Evolutionary conservation across 2,329 filamentous ascomycete species (phyloP).

Genomic region (Arachnomyces sp.): DNA sequence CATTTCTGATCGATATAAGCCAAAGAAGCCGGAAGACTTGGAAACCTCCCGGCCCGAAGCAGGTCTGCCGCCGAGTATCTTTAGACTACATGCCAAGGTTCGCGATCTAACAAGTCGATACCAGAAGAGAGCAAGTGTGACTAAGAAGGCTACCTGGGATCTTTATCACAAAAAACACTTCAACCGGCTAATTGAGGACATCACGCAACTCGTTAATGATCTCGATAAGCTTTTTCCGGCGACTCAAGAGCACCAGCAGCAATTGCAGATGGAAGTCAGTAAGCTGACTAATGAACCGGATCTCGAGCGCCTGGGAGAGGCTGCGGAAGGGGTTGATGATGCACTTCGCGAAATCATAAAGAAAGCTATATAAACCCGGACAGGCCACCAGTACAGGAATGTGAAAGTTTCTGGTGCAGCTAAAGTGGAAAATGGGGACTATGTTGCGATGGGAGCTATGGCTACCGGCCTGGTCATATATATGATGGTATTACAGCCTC

Average conservation of each 20-base stretch:
- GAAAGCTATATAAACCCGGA: conserved; percentile 4
- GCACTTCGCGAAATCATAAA: conserved; percentile 4
- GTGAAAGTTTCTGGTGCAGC: no score
- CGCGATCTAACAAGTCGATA: conserved; percentile 15
- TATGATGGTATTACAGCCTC: background rate
- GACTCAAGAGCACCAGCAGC: conserved; percentile 12
- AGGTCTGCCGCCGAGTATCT: no score
- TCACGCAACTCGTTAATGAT: conserved; percentile 19
- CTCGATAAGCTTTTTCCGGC: conserved; percentile 23
- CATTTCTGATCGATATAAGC: conserved; percentile 8
- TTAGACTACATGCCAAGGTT: no score
- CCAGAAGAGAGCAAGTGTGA: conserved; percentile 19
- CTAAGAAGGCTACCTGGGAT: conserved; percentile 20
- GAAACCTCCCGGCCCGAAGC: no score
- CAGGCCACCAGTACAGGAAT: no score
- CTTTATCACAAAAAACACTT: conserved; percentile 24
- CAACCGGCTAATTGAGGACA: conserved; percentile 22
- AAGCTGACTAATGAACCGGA: background rate
- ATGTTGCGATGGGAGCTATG: background rate
- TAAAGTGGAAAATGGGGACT: background rate
- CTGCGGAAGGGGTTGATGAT: conserved; percentile 5
- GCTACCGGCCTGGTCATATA: no score
- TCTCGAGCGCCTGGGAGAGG: conserved; percentile 7
- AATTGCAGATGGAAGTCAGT: conserved; percentile 17
- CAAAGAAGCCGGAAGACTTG: conserved; percentile 17